These are phyloP conservation scores for Phytophthora hybrid DNA, from an alignment of 352 stramenopile genomes.

Conservation along the genomic window DNA sequence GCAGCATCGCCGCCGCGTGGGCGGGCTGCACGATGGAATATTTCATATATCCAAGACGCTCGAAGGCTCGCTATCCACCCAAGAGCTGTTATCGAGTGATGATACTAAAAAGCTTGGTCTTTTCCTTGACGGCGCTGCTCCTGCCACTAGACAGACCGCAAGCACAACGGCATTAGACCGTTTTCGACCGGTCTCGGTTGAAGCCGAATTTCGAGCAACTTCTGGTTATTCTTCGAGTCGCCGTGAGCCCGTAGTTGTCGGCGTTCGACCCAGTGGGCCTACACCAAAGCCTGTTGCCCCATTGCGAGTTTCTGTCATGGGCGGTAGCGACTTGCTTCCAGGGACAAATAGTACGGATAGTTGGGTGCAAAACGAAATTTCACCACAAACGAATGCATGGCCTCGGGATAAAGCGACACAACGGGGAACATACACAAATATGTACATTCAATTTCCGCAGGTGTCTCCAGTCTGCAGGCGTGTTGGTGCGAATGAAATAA, in stretches of 20 bases:
- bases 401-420: background rate
- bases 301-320: slow-evolving; percentile 32
- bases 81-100: slow-evolving; percentile 48
- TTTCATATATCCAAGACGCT: slow-evolving; percentile 48
- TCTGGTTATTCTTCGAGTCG: background rate
- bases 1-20: slow-evolving; percentile 55
- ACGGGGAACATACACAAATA: slow-evolving; percentile 33
- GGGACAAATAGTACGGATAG: background rate
- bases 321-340: background rate
- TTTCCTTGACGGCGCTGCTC: slow-evolving; percentile 44
- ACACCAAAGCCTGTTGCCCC: slow-evolving; percentile 38
- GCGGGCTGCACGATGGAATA: slow-evolving; percentile 58
- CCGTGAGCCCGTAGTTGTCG: slow-evolving; percentile 43
- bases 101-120: slow-evolving; percentile 27
- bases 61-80: slow-evolving; percentile 47
- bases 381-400: background rate
- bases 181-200: slow-evolving; percentile 47
- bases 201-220: slow-evolving; percentile 10
- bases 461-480: slow-evolving; percentile 44
- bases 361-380: background rate
- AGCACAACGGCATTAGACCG: slow-evolving; percentile 52
- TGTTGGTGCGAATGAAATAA: slow-evolving; percentile 23
- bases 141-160: slow-evolving; percentile 41
- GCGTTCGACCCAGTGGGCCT: slow-evolving; percentile 34
- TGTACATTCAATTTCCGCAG: slow-evolving; percentile 73